Percentiles rank a stretch among this genome's conserved stretches.
These are phyloP conservation scores for Gracilaria vermiculophylla DNA, from an alignment of 23 red algal genomes.

Conservation along the genomic window DNA sequence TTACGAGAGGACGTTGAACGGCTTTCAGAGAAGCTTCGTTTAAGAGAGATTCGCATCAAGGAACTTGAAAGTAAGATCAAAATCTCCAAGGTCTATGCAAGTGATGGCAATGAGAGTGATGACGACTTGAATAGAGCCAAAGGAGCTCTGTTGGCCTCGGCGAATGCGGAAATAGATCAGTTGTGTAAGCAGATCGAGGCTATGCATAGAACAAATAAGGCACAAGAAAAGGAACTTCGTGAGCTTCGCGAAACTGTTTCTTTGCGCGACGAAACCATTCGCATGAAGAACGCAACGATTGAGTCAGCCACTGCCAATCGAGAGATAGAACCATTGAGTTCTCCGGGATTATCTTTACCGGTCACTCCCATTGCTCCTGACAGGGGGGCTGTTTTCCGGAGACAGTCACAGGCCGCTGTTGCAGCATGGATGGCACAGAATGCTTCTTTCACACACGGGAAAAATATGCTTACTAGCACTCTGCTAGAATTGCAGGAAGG, in stretches of 20 bases:
- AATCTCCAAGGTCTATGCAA: neutral
- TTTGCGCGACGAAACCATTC: conserved; percentile 30
- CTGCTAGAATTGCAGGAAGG: conserved; percentile 45
- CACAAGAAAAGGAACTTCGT: conserved; percentile 46
- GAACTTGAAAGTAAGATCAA: conserved; percentile 26
- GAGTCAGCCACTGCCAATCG: neutral
- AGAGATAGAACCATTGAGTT: neutral
- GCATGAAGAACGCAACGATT: conserved; percentile 6
- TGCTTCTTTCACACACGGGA: neutral
- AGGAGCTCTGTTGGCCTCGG: conserved; percentile 34
- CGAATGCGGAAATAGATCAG: conserved; percentile 58
- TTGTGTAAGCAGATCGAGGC: conserved; percentile 41
- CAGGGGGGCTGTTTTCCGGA: neutral
- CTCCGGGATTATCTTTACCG: neutral
- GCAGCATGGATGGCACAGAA: conserved; percentile 27
- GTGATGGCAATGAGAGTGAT: conserved; percentile 10
- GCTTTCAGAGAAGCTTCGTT: neutral
- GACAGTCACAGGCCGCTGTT: neutral
- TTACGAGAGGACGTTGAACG: conserved; percentile 3
- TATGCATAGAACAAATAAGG: conserved; percentile 20
- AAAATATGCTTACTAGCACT: conserved; percentile 26
- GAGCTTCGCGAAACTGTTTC: conserved; percentile 33
- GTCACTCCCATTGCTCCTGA: neutral
- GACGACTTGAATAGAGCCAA: conserved; percentile 25
- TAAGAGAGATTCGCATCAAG: conserved; percentile 3